Evolutionary conservation across 169 alveolate species (phyloP).

Genomic region (Theileria parva): DNA sequence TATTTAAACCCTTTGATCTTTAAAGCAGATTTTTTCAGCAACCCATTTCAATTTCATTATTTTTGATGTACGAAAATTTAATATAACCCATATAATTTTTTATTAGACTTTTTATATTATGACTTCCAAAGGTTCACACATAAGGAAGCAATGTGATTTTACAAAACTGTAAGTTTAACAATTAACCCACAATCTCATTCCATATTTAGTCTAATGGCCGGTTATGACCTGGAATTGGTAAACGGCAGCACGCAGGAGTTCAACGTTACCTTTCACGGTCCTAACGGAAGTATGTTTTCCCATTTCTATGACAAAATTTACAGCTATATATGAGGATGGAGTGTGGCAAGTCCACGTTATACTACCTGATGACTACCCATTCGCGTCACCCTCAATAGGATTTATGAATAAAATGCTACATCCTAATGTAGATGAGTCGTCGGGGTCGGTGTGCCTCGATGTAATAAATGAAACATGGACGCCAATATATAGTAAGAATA

Average conservation of each 20-base stretch:
- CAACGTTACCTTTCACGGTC: slow-evolving; percentile 81
- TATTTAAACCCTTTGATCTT: neutral
- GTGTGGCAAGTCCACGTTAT: slow-evolving; percentile 88
- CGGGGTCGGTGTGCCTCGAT: slow-evolving; percentile 96
- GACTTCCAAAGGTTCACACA: slow-evolving; percentile 38
- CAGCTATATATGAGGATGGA: slow-evolving; percentile 87
- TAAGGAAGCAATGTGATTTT: slow-evolving; percentile 76
- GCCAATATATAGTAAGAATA: slow-evolving; percentile 87
- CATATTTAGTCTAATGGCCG: slow-evolving; percentile 73
- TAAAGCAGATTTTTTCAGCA: too few species aligned
- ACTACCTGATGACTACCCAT: slow-evolving; percentile 97
- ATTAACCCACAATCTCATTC: neutral
- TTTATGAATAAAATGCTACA: slow-evolving; percentile 90
- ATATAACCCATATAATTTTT: neutral
- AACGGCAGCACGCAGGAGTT: slow-evolving; percentile 79
- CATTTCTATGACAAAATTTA: neutral
- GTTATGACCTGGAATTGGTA: slow-evolving; percentile 76
- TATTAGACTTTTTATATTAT: slow-evolving; percentile 4
- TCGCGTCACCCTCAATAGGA: slow-evolving; percentile 96
- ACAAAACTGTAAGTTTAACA: slow-evolving; percentile 75
- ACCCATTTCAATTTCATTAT: too few species aligned
- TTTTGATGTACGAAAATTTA: neutral
- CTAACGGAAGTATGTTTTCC: slow-evolving; percentile 70
- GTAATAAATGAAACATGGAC: slow-evolving; percentile 98
- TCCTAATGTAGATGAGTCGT: slow-evolving; percentile 96